Base-by-base conservation (phyloP, 805 yeast species). In the Kodamaea laetipori region DNA sequence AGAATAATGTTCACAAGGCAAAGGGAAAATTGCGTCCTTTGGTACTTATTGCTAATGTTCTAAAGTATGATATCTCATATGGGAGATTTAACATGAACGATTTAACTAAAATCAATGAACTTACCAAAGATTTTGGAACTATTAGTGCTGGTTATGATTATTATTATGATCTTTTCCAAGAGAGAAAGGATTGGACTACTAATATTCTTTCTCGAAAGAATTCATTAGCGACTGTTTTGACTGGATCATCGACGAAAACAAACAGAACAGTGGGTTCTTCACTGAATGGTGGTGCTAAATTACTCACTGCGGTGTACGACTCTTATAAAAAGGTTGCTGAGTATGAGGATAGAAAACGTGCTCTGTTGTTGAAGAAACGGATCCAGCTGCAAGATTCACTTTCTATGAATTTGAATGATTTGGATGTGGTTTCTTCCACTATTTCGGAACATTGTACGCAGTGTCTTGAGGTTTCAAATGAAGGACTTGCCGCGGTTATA, bases 291-390 rank as follows among this genome's bases (percentile, higher is more conserved):
- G 58, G 56, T 18, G 51, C 52, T 30, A 61, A 60, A 41, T 45
- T 63, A 15, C 54, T 58, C 40, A 51, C 62, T 8, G 49, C 63
- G 3, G 53, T 64, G 28, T 51, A 56, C 24, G 63, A 60, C 13
- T 52, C 60, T 3, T 65, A 65, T 40, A 57, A 54, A 18, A 54
- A 57, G 13, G 69, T 64, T 3, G 69, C 66, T 0, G 52, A 51
- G 16, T 61, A 46, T 42, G 69, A 65, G 42, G 52, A 52, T 25
- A 40, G 41, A 21, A 49, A 44, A 33, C 50, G 66, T 27, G 49
- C 42, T 24, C 43, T 45, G 4, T 44, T 60, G 11, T 45, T 61
- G 25, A 50, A 47, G 37, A 38, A 49, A 18, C 52, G 57, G 34
- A 45, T 47, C 9, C 47, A 50, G 24, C 39, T 40, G 18, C 56